A percentile compares a stretch with the other conserved stretches of the same genome.
Conservation (phyloP, 1,284 basidiomycete genomes). For the Athelia psychrophila region DNA sequence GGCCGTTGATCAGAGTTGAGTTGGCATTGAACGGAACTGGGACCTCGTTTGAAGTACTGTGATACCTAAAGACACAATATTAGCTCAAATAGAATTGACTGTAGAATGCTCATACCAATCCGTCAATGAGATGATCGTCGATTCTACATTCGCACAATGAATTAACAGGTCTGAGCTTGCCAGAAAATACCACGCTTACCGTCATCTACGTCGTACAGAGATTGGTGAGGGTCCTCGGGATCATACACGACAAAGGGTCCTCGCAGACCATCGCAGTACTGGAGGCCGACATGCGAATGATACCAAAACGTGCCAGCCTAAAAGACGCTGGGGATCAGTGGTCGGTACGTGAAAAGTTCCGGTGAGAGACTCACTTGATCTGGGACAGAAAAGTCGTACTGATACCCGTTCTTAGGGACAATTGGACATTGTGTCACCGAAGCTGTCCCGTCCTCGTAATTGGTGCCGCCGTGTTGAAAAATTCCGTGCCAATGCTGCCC, state of each 20-base stretch:
- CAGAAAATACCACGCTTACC: conserved; percentile 16
- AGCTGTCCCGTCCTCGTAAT: conserved; percentile 33
- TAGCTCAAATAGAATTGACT: conserved; percentile 1
- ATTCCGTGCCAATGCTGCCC: conserved; percentile 36
- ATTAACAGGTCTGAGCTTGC: neutral
- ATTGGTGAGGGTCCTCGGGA: conserved; percentile 32
- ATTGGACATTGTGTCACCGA: conserved; percentile 37
- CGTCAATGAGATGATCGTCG: conserved; percentile 31
- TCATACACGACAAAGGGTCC: conserved; percentile 40
- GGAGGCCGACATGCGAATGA: conserved; percentile 26
- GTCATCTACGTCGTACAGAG: conserved; percentile 41
- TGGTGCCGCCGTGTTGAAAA: conserved; percentile 27
- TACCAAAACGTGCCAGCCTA: conserved; percentile 26
- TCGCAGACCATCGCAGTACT: conserved; percentile 43
- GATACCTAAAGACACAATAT: conserved; percentile 23
- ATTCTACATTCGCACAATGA: conserved; percentile 23
- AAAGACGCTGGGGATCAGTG: neutral
- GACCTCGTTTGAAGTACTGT: conserved; percentile 17
- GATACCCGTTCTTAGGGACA: conserved; percentile 22
- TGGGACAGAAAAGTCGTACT: conserved; percentile 22
- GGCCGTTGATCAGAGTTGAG: conserved; percentile 47
- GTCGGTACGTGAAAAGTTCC: no score
- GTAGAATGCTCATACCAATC: conserved; percentile 31
- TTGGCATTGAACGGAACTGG: conserved; percentile 23
- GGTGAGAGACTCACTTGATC: conserved; percentile 15